A percentile compares a stretch with the other conserved stretches of the same genome.
Evolutionary conservation across 1,284 basidiomycete species (phyloP).

Genomic region (Cutaneotrichosporon daszewskae): DNA sequence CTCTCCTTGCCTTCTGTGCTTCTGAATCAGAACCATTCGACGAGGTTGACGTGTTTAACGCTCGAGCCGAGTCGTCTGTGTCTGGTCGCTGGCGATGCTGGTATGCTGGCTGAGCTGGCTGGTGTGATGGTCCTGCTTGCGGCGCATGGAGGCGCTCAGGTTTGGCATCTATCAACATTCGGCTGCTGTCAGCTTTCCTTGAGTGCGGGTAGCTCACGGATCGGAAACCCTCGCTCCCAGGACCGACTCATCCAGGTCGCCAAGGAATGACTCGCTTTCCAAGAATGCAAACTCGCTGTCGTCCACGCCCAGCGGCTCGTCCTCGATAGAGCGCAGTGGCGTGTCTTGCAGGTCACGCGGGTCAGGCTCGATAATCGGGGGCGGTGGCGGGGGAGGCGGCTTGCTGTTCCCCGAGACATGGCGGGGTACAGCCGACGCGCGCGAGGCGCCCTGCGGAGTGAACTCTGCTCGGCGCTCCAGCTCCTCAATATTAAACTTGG

Average conservation of each 20-base stretch:
- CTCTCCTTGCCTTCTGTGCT: too few species aligned
- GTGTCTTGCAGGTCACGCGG: too few species aligned
- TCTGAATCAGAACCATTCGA: too few species aligned
- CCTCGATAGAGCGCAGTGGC: slow-evolving; percentile 28
- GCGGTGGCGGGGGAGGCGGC: slow-evolving; percentile 4
- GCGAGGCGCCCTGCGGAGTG: slow-evolving; percentile 37
- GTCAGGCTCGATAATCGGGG: too few species aligned
- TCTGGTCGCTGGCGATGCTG: slow-evolving; percentile 41
- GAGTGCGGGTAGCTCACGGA: slow-evolving; percentile 7
- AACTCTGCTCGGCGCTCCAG: slow-evolving; percentile 75
- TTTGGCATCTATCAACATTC: slow-evolving; percentile 5
- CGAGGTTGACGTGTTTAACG: neutral
- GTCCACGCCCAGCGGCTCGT: slow-evolving; percentile 11
- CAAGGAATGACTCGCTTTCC: slow-evolving; percentile 29
- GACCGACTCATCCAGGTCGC: slow-evolving; percentile 19
- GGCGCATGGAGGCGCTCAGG: too few species aligned
- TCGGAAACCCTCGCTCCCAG: slow-evolving; percentile 1
- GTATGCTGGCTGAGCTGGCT: slow-evolving; percentile 30
- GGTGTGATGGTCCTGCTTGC: too few species aligned
- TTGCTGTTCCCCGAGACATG: slow-evolving; percentile 15
- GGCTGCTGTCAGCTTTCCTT: slow-evolving; percentile 3
- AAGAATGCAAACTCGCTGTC: slow-evolving; percentile 26
- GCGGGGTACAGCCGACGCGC: slow-evolving; percentile 20
- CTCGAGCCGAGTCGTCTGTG: slow-evolving; percentile 2
- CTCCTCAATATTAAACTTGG: slow-evolving; percentile 67